A percentile compares a stretch with the other conserved stretches of the same genome.
These are phyloP conservation scores for Salvia hispanica DNA, from an alignment of 257 asterid species.

Conservation along the genomic window DNA sequence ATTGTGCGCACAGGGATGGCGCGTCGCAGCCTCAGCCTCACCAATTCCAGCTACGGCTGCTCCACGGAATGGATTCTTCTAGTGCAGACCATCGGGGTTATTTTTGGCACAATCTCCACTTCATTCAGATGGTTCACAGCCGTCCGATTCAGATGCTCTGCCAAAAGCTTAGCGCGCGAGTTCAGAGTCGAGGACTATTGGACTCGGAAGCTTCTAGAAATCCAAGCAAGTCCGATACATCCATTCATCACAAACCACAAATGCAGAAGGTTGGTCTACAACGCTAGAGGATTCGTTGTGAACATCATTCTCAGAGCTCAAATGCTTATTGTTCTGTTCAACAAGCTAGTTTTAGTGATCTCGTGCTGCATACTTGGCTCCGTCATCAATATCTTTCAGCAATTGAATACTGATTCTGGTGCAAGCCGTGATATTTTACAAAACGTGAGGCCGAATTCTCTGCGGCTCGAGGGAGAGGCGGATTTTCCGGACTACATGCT, in stretches of 20 bases:
- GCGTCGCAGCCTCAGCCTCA: neutral
- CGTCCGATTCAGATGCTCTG: constrained; percentile 27
- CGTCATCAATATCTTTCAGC: too few relatives aligned
- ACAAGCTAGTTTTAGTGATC: neutral
- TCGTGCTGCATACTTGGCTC: neutral
- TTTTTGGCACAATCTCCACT: constrained; percentile 18
- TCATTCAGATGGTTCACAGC: constrained; percentile 41
- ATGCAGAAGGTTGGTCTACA: constrained; percentile 33
- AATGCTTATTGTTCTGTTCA: neutral
- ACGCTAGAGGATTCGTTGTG: constrained; percentile 19
- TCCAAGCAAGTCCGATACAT: constrained; percentile 37
- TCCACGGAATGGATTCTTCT: constrained; percentile 40
- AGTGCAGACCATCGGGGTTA: constrained; percentile 36
- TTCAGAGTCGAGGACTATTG: constrained; percentile 41
- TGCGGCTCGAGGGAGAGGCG: constrained; percentile 49
- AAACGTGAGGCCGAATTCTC: constrained; percentile 31
- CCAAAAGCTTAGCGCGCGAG: neutral
- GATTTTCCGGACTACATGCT: constrained; percentile 35
- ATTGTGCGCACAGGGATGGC: constrained; percentile 26
- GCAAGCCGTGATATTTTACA: neutral
- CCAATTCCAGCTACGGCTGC: constrained; percentile 40
- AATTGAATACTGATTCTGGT: neutral
- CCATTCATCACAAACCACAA: constrained; percentile 18
- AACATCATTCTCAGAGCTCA: neutral
- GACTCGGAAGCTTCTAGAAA: constrained; percentile 46